Conservation (phyloP, 306 rosid species). For the Rosa multiflora region DNA sequence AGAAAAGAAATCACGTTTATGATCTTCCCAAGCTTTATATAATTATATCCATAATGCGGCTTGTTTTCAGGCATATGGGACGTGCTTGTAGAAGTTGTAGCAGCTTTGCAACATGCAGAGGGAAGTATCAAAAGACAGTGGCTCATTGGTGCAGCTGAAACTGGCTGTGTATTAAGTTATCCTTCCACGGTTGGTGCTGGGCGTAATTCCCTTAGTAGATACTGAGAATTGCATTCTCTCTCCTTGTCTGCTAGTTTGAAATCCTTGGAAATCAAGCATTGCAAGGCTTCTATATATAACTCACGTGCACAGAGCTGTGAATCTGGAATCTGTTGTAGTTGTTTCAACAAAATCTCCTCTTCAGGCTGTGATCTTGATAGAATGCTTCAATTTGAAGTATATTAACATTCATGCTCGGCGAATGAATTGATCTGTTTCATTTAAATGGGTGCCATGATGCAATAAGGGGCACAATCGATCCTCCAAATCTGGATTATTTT, state of each 20-base stretch:
- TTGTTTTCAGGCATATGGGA: slow-evolving; percentile 71
- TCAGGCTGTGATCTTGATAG: neutral
- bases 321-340: neutral
- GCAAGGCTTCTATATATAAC: neutral
- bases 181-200: slow-evolving; percentile 70
- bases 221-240: neutral
- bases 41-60: neutral
- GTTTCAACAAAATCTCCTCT: neutral
- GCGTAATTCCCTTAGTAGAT: neutral
- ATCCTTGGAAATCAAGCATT: neutral
- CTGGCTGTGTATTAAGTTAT: slow-evolving; percentile 72
- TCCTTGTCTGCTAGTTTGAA: neutral
- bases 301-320: neutral
- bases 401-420: neutral
- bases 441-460: neutral
- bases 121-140: slow-evolving; percentile 72
- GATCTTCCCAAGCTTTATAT: neutral
- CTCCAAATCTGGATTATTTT: neutral
- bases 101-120: slow-evolving; percentile 74
- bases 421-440: neutral
- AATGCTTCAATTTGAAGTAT: neutral
- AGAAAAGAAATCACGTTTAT: neutral
- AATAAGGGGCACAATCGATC: neutral
- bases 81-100: slow-evolving; percentile 70
- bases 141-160: slow-evolving; percentile 82